A percentile compares a stretch with the other conserved stretches of the same genome.
These are phyloP conservation scores for Leccinellum albellum DNA, from an alignment of 768 basidiomycete species.

Conservation along the genomic window DNA sequence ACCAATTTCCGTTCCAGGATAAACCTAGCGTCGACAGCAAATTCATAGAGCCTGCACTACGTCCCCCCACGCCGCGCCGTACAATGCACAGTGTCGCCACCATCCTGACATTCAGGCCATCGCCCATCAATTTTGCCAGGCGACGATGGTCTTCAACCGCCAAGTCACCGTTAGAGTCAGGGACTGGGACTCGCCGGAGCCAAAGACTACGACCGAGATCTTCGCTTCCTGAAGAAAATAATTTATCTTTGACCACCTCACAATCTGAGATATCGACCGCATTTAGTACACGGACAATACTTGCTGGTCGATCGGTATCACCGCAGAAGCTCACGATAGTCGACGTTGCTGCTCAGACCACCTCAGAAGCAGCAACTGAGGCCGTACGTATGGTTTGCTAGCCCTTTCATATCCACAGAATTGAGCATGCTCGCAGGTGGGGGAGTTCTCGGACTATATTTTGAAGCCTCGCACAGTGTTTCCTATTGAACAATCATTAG, in stretches of 20 bases:
- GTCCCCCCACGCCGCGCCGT: constrained; percentile 23
- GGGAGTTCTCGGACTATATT: constrained; percentile 21
- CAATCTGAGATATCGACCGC: constrained; percentile 29
- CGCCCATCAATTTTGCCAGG: constrained; percentile 60
- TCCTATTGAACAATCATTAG: constrained; percentile 31
- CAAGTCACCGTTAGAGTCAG: constrained; percentile 34
- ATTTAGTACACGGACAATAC: constrained; percentile 28
- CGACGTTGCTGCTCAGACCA: constrained; percentile 19
- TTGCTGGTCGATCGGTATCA: constrained; percentile 34
- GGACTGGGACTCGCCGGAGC: constrained; percentile 32
- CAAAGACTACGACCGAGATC: constrained; percentile 33
- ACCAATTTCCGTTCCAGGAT: constrained; percentile 23
- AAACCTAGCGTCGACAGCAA: constrained; percentile 15
- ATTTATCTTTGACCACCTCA: constrained; percentile 25
- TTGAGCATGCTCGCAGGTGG: constrained; percentile 29
- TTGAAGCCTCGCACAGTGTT: constrained; percentile 27
- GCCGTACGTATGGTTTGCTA: constrained; percentile 29
- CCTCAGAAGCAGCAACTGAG: constrained; percentile 26
- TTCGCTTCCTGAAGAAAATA: constrained; percentile 27
- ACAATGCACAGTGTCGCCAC: constrained; percentile 29
- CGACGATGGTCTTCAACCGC: constrained; percentile 53
- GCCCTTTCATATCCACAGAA: constrained; percentile 28
- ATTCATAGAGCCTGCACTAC: constrained; percentile 21
- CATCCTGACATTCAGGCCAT: constrained; percentile 54
- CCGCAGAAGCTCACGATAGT: constrained; percentile 27